Percentiles rank a stretch among this genome's conserved stretches.
Evolutionary conservation across 345 rosid species (phyloP).

Genomic region (Bruguiera gymnorhiza): DNA sequence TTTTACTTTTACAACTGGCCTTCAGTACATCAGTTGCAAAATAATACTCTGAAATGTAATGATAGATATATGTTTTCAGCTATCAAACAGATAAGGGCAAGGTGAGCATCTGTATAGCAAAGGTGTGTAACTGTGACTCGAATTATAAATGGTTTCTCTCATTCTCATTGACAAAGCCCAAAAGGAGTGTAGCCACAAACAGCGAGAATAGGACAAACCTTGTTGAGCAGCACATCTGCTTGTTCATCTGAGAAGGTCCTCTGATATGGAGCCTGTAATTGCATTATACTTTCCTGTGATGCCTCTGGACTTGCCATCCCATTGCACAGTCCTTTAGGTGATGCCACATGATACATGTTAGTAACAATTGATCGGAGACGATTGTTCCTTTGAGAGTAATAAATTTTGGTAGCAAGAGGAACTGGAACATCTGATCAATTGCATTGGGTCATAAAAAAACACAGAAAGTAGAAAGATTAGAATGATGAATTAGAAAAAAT

Average conservation of each 20-base stretch:
- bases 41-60: too few species aligned
- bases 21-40: neutral
- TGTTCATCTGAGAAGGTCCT: constrained; percentile 21
- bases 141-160: neutral
- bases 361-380: constrained; percentile 38
- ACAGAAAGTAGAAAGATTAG: constrained; percentile 9
- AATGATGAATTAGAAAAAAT: constrained; percentile 9
- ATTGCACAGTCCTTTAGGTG: constrained; percentile 16
- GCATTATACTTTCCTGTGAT: constrained; percentile 18
- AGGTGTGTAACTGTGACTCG: neutral
- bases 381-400: constrained; percentile 51
- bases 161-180: neutral
- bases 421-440: constrained; percentile 37
- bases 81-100: neutral
- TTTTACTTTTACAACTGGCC: neutral
- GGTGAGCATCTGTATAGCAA: neutral
- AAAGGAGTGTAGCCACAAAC: neutral
- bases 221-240: constrained; percentile 18
- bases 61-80: neutral
- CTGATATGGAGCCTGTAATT: constrained; percentile 25
- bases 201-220: constrained; percentile 25
- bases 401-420: constrained; percentile 54
- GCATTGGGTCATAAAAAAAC: neutral
- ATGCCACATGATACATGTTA: constrained; percentile 26
- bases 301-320: constrained; percentile 21